Conservation (phyloP, 164 flowering plant species). For the Annona squamosa region DNA sequence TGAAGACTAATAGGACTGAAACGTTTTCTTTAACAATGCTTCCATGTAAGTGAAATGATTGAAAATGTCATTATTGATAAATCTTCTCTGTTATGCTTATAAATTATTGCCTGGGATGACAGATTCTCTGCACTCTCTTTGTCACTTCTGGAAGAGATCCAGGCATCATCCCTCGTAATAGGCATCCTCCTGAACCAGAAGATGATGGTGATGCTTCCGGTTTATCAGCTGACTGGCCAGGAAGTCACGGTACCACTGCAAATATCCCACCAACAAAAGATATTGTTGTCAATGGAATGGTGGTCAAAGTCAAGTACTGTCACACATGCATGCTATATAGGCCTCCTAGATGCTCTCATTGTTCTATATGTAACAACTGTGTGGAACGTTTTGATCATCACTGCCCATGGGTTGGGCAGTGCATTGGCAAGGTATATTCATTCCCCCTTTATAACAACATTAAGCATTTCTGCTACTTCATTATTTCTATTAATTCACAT, state of each 20-base stretch:
- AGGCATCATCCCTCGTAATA: conserved; percentile 62
- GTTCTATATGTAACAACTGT: conserved; percentile 67
- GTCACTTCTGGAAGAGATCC: conserved; percentile 62
- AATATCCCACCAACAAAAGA: conserved; percentile 49
- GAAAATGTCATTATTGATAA: background rate
- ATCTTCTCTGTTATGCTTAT: conserved; percentile 8
- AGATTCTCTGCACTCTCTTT: conserved; percentile 43
- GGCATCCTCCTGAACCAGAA: conserved; percentile 51
- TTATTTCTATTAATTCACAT: background rate
- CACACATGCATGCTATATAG: conserved; percentile 72
- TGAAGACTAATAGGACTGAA: background rate
- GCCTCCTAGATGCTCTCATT: conserved; percentile 75
- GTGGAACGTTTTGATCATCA: conserved; percentile 83
- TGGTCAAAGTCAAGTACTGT: conserved; percentile 55
- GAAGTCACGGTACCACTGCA: conserved; percentile 18
- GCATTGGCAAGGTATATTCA: conserved; percentile 53
- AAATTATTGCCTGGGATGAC: conserved; percentile 11
- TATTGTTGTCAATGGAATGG: conserved; percentile 42
- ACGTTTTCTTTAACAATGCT: background rate
- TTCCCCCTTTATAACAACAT: no score
- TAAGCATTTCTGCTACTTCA: background rate
- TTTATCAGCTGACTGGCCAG: conserved; percentile 20
- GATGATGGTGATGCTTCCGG: conserved; percentile 29
- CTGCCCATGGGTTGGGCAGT: conserved; percentile 86
- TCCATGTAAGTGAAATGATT: no score